Base-by-base conservation (phyloP, 73 alveolate species). In the Stentor roeselii region DNA sequence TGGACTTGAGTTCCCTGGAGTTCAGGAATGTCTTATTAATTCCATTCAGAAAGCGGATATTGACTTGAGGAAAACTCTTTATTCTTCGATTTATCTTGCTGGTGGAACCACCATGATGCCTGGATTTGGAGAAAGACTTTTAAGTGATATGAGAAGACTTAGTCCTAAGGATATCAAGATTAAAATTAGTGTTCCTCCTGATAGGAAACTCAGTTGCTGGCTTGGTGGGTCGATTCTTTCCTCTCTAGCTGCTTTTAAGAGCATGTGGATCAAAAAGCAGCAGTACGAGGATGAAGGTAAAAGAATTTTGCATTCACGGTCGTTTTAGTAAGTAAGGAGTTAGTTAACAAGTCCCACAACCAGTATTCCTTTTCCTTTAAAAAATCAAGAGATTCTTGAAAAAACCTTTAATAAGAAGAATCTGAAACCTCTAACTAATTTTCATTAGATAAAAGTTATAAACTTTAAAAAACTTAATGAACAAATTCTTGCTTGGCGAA, bases 241-340 rank as follows among this genome's bases (percentile, higher is more conserved):
- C 32, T 88, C 97, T 38, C 91, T 95, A 59, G 86, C 91, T 78
- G 89, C 92, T 67, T 95, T 95, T 80, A 91, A 88, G 60, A 87
- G 90, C 84, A 82, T 91, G 88, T 95, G 98, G 98, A 87, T 95
- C 39, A 90, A 96, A n/a, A 95, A 93, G 86, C 83, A 89, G 35
- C 97, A 94, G 42, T 92, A 88, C 90, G 89, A 94, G 76, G 97
- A 94, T 78, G 92, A 84, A 76, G 98, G 98, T 35, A 58, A 58
- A 58, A 58, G 74, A 58, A 58, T 58, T 58, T 58, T 58, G 74
- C 74, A 58, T 58, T 58, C 14, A 15, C 14, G n/a, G 74, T 15
- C 74, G 14, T 58, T 14, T 58, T 58, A 58, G n/a, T 21, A 58
- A 14, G 39, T 40, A 67, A 60, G 50, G 38, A 75, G 60, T 21